Evolutionary conservation across 163 green algal species (phyloP).

Genomic region (Scenedesmus sp.): DNA sequence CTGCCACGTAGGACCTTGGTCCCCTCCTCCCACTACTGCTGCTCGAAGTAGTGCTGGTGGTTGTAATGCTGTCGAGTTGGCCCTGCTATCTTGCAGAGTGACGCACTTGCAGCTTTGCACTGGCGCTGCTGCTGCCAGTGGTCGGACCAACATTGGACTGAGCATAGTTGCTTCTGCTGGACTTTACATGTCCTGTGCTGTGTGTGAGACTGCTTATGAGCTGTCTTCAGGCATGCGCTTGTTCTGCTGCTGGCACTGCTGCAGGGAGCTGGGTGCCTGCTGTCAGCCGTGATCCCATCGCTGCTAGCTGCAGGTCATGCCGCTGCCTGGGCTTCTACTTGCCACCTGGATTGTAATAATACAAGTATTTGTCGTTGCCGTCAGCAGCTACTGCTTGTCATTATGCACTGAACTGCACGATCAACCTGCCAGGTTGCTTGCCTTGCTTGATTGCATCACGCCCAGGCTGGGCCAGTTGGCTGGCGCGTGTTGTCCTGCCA

Average conservation of each 20-base stretch:
- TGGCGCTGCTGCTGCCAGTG: neutral
- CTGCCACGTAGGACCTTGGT: neutral
- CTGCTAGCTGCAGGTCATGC: neutral
- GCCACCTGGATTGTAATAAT: neutral
- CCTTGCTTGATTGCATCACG: neutral
- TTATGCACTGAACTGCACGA: neutral
- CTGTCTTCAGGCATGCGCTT: neutral
- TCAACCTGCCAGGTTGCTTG: too few relatives aligned
- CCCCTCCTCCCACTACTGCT: neutral
- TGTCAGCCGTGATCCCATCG: neutral
- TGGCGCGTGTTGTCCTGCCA: neutral
- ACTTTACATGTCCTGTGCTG: neutral
- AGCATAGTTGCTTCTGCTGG: slow-evolving; percentile 9
- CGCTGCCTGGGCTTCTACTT: neutral
- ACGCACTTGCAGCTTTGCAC: neutral
- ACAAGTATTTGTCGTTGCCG: neutral
- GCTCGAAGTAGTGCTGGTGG: neutral
- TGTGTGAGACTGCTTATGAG: neutral
- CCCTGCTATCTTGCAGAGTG: neutral
- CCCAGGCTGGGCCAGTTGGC: neutral
- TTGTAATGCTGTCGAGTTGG: neutral
- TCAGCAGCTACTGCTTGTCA: neutral
- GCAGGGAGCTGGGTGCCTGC: neutral
- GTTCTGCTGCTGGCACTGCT: slow-evolving; percentile 26
- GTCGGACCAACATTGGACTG: neutral